Evolutionary conservation across 345 rosid species (phyloP).

Genomic region (Draba incana): DNA sequence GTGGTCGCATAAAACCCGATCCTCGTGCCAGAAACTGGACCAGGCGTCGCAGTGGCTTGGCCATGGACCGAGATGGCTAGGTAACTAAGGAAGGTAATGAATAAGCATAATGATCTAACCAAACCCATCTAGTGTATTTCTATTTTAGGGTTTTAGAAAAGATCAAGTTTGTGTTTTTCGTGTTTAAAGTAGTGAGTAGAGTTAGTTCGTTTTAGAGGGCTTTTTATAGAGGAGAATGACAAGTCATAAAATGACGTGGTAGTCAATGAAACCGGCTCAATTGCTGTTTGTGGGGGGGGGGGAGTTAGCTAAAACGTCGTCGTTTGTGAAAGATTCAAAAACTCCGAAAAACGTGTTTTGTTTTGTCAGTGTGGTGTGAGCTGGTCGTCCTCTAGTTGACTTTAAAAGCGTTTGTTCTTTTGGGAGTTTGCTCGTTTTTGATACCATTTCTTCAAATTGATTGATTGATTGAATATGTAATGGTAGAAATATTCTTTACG

Average conservation of each 20-base stretch:
- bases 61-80: constrained; percentile 27
- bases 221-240: constrained; percentile 29
- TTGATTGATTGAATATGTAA: constrained; percentile 14
- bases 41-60: constrained; percentile 31
- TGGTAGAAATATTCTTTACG: constrained; percentile 16
- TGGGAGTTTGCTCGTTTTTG: constrained; percentile 31
- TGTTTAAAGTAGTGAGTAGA: constrained; percentile 22
- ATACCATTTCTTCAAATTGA: constrained; percentile 12
- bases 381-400: constrained; percentile 33
- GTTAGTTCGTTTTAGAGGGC: constrained; percentile 1
- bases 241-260: constrained; percentile 27
- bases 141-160: constrained; percentile 9
- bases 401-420: constrained; percentile 6
- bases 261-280: constrained; percentile 38
- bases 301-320: constrained; percentile 12
- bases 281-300: constrained; percentile 6
- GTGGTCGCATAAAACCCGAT: constrained; percentile 51
- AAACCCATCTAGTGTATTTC: constrained; percentile 23
- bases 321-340: not conserved
- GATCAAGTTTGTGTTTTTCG: constrained; percentile 17
- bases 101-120: constrained; percentile 31
- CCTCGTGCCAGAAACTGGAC: constrained; percentile 41
- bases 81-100: constrained; percentile 25
- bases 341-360: constrained; percentile 33
- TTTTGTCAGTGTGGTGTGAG: constrained; percentile 34